phyloP scores from a whole-genome alignment of 129 eudicot species.

The Saposhnikovia divaricata region DNA sequence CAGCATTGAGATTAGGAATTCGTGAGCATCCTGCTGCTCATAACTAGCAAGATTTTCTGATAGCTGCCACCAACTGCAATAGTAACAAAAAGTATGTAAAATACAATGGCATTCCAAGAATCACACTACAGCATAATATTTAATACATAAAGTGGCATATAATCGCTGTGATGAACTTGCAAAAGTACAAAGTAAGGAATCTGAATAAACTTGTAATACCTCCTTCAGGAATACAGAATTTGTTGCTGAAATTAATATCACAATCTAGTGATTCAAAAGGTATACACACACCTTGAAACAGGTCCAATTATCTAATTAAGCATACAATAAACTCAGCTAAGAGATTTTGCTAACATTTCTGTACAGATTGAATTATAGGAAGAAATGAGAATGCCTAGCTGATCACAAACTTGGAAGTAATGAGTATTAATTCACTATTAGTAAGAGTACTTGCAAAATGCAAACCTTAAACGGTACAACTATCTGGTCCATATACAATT shows the following conservation, averaged over 20 bases:
- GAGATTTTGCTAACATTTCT: not conserved
- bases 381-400: not conserved
- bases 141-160: not conserved
- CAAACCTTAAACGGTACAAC: not conserved
- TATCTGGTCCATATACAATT: not conserved
- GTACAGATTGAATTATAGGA: not conserved
- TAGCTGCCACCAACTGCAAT: conserved; percentile 75
- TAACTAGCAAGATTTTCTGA: conserved; percentile 65
- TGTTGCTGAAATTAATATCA: not conserved
- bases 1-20: conserved; percentile 58
- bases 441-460: not conserved
- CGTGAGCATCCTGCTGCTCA: conserved; percentile 82
- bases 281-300: not conserved
- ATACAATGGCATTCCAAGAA: not conserved
- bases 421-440: not conserved
- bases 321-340: not conserved
- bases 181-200: not conserved
- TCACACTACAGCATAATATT: not conserved
- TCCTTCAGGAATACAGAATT: not conserved
- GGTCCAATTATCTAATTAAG: not conserved
- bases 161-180: not conserved
- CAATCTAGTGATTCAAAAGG: not conserved
- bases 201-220: not conserved
- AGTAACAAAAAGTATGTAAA: not conserved
- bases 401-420: not conserved